Percentiles rank a stretch among this genome's conserved stretches.
phyloP scores from a whole-genome alignment of 1,284 basidiomycete genomes.

The Ganoderma resinaceum region DNA sequence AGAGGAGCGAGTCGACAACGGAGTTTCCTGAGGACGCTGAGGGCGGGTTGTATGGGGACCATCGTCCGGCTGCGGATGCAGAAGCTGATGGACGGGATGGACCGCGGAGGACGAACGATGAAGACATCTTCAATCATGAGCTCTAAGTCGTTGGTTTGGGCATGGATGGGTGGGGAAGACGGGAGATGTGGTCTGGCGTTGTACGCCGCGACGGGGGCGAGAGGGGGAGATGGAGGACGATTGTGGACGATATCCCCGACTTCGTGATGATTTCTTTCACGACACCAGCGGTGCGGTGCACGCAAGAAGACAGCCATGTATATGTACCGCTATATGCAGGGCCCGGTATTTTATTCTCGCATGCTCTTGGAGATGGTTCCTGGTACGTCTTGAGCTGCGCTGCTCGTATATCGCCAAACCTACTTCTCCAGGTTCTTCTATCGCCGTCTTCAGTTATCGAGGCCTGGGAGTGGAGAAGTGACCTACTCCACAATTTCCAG shows the following conservation, averaged over 20 bases:
- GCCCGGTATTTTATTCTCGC: slow-evolving; percentile 21
- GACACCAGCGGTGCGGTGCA: slow-evolving; percentile 22
- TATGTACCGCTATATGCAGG: slow-evolving; percentile 26
- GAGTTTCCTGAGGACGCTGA: slow-evolving; percentile 78
- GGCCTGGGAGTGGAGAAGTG: no score
- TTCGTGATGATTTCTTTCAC: slow-evolving; percentile 15
- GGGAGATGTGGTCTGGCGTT: not conserved
- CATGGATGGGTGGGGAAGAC: slow-evolving; percentile 8
- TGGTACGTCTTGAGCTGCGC: slow-evolving; percentile 5
- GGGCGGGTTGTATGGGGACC: slow-evolving; percentile 65
- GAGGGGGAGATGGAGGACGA: not conserved
- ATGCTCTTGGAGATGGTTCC: slow-evolving; percentile 6
- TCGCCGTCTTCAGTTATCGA: not conserved
- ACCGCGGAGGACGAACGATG: slow-evolving; percentile 34
- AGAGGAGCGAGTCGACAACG: slow-evolving; percentile 52
- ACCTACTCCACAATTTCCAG: no score
- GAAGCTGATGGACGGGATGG: slow-evolving; percentile 13
- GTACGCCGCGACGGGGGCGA: not conserved
- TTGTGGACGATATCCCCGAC: slow-evolving; percentile 10
- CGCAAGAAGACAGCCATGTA: slow-evolving; percentile 25
- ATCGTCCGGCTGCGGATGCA: slow-evolving; percentile 19
- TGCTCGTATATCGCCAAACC: slow-evolving; percentile 14
- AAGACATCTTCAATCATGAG: slow-evolving; percentile 55
- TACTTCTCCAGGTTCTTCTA: not conserved
- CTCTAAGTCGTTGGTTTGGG: slow-evolving; percentile 39